These are phyloP conservation scores for Austroboletus novae-zelandiae DNA, from an alignment of 1,284 basidiomycete species.

Conservation along the genomic window DNA sequence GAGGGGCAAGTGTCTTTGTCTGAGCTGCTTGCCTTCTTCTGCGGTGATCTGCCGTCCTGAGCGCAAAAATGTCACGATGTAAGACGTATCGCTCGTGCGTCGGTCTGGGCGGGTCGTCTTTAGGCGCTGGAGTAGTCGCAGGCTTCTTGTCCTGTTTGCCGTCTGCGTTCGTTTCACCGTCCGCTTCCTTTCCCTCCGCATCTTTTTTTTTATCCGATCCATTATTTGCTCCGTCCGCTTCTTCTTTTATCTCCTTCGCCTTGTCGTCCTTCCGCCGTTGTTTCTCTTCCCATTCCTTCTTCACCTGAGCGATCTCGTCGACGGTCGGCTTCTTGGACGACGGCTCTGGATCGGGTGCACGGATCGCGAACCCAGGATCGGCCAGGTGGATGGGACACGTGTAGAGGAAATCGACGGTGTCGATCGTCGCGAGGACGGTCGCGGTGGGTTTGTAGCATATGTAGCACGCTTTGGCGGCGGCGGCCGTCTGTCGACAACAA, in stretches of 20 bases:
- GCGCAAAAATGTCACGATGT: constrained; percentile 61
- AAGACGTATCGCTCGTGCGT: constrained; percentile 55
- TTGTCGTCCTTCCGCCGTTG: constrained; percentile 59
- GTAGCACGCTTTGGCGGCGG: constrained; percentile 67
- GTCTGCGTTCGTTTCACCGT: constrained; percentile 25
- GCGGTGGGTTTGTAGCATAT: constrained; percentile 72
- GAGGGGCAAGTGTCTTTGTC: constrained; percentile 55
- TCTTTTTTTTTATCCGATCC: constrained; percentile 19
- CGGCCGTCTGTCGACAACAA: constrained; percentile 49
- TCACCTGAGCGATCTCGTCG: constrained; percentile 72
- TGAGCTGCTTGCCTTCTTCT: constrained; percentile 54
- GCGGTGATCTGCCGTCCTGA: constrained; percentile 57
- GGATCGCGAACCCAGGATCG: constrained; percentile 69
- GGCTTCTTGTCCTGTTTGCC: constrained; percentile 26
- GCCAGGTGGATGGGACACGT: constrained; percentile 65
- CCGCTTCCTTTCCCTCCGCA: constrained; percentile 25
- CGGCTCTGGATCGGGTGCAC: constrained; percentile 42
- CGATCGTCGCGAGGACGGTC: constrained; percentile 70
- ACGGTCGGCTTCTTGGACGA: constrained; percentile 41
- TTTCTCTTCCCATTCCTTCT: constrained; percentile 76
- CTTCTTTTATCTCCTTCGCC: constrained; percentile 41
- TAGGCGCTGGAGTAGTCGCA: constrained; percentile 6
- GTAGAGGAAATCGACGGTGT: constrained; percentile 76
- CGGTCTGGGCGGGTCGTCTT: constrained; percentile 14
- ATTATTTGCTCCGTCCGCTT: constrained; percentile 29